phyloP scores from a whole-genome alignment of 805 yeast species.

The Kregervanrija fluxuum region DNA sequence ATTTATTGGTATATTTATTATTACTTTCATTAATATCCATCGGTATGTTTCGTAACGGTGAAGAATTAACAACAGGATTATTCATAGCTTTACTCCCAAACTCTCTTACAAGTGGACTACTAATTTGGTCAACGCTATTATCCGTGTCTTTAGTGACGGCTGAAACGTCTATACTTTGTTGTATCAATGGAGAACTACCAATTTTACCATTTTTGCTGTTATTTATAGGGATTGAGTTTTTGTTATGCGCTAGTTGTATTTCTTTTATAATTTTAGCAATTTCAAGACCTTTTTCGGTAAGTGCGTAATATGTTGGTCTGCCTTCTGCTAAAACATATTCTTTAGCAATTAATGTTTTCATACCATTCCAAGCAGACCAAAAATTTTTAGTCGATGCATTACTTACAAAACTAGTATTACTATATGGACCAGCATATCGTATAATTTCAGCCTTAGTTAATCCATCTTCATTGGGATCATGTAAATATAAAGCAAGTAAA shows the following conservation, averaged over 20 bases:
- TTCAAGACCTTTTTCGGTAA: constrained; percentile 64
- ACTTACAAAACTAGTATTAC: constrained; percentile 49
- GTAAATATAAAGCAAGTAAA: constrained; percentile 47
- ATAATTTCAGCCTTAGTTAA: constrained; percentile 55
- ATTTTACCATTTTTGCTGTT: constrained; percentile 1
- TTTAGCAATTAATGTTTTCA: constrained; percentile 54
- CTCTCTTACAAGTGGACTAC: too few relatives aligned
- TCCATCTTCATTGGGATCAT: constrained; percentile 47
- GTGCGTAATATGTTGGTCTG: constrained; percentile 49
- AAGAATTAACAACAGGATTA: too few relatives aligned
- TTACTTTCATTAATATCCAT: too few relatives aligned
- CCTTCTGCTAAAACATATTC: constrained; percentile 52
- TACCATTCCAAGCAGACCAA: constrained; percentile 71
- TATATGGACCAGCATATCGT: constrained; percentile 44
- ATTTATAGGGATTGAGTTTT: constrained; percentile 23
- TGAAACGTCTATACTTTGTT: background rate
- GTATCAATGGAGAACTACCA: constrained; percentile 11
- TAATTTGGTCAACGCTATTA: too few relatives aligned
- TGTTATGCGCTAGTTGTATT: constrained; percentile 17
- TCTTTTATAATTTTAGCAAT: constrained; percentile 51
- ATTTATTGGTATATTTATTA: too few relatives aligned
- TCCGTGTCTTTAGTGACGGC: too few relatives aligned
- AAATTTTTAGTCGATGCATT: constrained; percentile 46
- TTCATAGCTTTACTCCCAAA: too few relatives aligned
- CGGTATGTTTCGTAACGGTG: too few relatives aligned